Conservation (phyloP, 2,329 filamentous ascomycete genomes). For the Penicillium crustosum region DNA sequence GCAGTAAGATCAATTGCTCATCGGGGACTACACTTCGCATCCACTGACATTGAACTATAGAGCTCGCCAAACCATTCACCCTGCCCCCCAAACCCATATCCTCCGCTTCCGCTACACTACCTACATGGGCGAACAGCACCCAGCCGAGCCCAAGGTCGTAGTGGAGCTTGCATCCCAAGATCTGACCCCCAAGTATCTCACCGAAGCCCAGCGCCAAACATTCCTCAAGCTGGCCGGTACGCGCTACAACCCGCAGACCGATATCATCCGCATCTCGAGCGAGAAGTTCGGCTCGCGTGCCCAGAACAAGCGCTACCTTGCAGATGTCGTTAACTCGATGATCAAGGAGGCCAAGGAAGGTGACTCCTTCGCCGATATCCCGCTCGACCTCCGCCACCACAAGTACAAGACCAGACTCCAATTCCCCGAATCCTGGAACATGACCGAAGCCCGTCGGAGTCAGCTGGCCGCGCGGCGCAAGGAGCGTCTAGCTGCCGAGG, state of each 20-base stretch:
- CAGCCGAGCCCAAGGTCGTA: conserved; percentile 89
- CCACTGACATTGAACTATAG: conserved; percentile 46
- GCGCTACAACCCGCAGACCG: conserved; percentile 82
- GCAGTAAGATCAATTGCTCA: conserved; percentile 59
- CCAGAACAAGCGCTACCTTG: conserved; percentile 95
- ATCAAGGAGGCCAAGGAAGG: conserved; percentile 74
- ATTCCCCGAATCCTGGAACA: conserved; percentile 80
- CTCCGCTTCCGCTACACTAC: conserved; percentile 95
- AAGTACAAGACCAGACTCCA: conserved; percentile 63
- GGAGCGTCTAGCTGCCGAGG: conserved; percentile 55
- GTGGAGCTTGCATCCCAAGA: conserved; percentile 80
- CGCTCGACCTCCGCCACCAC: conserved; percentile 85
- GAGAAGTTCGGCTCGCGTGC: conserved; percentile 85
- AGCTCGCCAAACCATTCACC: conserved; percentile 79
- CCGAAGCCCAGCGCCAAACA: conserved; percentile 68
- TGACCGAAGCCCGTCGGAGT: conserved; percentile 68
- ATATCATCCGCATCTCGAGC: conserved; percentile 83
- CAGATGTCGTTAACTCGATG: conserved; percentile 71
- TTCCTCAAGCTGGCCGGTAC: conserved; percentile 82
- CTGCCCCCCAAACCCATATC: conserved; percentile 64
- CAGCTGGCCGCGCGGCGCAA: conserved; percentile 64
- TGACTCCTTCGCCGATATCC: conserved; percentile 85
- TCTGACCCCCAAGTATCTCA: conserved; percentile 60
- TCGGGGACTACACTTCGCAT: not conserved
- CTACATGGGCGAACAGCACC: conserved; percentile 92